Evolutionary conservation across 345 rosid species (phyloP), one percentile per base, ranked within the genome.

Genomic region (Arabis alpina): DNA sequence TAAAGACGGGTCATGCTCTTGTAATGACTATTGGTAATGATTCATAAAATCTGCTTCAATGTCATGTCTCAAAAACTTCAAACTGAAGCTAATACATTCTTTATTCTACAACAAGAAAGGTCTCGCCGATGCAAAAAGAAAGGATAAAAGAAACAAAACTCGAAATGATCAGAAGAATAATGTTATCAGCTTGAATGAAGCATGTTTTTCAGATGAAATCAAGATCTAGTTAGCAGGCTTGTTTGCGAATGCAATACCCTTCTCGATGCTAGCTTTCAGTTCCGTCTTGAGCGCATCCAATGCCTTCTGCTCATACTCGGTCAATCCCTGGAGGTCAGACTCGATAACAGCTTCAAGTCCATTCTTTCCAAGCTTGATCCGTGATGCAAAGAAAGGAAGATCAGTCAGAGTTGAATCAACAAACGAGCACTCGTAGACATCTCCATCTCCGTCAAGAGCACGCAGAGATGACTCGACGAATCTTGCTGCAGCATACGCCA

Each of bases 401-500:
- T 88, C 99, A 0, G 93, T 85, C 56, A 86, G 59, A 48, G 79
- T 82, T 2, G 99, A 91, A 53, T 89, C 91, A 65, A 94, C 92
- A 47, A 70, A 94, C 0, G 90, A 68, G 64, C 99, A 91, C 81
- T 92, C 97, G 2, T 89, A 87, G 10, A 94, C 99, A 58, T 88
- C 96, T 2, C 77, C 86, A 72, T 89, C 96, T 45, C 99, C 98
- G 44, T 89, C 97, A 54, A 94, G 82, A 42, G 98, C 98, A 57
- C 96, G 91, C 15, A 94, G 96, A 62, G 98, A 91, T 19, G 99
- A 89, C 82, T 94, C 99, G 0, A 92, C 95, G 70, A 94, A 91
- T 82, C 98, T 85, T 10, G 98, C 99, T 6, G 96, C 96, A 11
- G 96, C 98, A 75, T 94, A 92, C 4, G 98, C 99, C 98, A 94